Evolutionary conservation across 164 flowering plant species (phyloP), one percentile per base, ranked within the genome.

Genomic region (Macadamia integrifolia): DNA sequence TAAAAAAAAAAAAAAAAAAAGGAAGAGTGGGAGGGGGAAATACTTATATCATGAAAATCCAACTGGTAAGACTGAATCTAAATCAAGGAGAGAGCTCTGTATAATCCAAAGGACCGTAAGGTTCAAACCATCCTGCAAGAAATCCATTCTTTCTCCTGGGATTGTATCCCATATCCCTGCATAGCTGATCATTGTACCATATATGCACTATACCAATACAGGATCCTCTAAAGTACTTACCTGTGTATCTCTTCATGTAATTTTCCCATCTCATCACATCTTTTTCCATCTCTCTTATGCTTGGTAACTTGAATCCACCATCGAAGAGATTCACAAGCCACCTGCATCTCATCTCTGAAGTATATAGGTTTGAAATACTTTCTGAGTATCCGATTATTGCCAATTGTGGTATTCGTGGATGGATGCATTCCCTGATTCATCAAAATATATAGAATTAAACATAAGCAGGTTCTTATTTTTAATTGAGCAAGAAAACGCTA

Each of bases 331-430:
- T 65, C 8, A 77, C 65, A 0, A 85, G 58, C 89, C 87, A 85
- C 65, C 65, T 68, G 59, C 74, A 70, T 58, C 81, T 76, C 67
- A 80, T 75, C 46, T 84, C 87, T 0, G 81, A 67, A 0, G 80
- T 75, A 61, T 63, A 75, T 14, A 84, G 62, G 1, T 57, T 67
- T 17, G 83, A 64, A 0, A 72, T 40, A 64, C 83, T 73, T 10
- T 76, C 82, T 1, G 82, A 58, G 66, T 73, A 82, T 58, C 84
- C 87, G 3, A 84, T 66, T 35, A 83, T 68, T 17, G 85, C 84
- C 14, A 83, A 55, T 31, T 78, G 82, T 28, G 88, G 87, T 30
- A 85, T 83, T 15, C 77, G 58, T 1, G 88, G 87, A 73, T 80
- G 85, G 30, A 85, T 79, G 71, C 81, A 76, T 9, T 83, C 84